Evolutionary conservation across 164 flowering plant species (phyloP), one percentile per base, ranked within the genome.

Genomic region (Magnolia sinica): DNA sequence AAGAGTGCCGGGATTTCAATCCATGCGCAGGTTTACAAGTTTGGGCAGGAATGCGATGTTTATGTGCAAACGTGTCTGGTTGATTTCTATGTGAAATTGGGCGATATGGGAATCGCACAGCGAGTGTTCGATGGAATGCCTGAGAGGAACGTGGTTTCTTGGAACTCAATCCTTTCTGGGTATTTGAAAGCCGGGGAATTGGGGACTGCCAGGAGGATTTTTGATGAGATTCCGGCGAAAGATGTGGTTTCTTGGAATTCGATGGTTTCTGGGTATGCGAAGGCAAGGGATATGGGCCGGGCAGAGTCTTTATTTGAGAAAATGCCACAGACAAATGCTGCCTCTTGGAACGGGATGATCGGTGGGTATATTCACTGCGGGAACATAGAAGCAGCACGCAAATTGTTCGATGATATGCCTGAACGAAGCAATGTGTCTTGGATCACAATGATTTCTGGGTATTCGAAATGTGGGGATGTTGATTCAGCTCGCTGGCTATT

Each of bases 291-390:
- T 69, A 80, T 81, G 83, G 61, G 69, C n/a, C 18, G 20, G 29
- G 87, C 87, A 0, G 76, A 74, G 75, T 76, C 22, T 50, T 70
- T 87, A 72, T 87, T 87, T 74, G 64, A 67, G 23, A 51, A 77
- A 73, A 87, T 87, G 89, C 86, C 86, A 0, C 67, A 73, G 74
- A 81, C 80, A 68, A 82, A 77, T 76, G 45, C 77, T 7, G 86
- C 83, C 20, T 85, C 88, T 23, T 86, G 88, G 89, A 87, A 86
- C 75, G 73, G 83, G n/a, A 82, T 83, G 80, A 72, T 87, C 27
- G 45, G 80, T 66, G 87, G 86, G n/a, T 81, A 81, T 75, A 73
- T 81, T 19, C 80, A 78, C n/a, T 29, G 50, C 45, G 84, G 85
- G 75, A 76, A 84, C 1, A 71, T 85, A 14, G 81, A 68, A 29